Percentiles rank a stretch among this genome's conserved stretches.
Evolutionary conservation across 225 moss, liverwort and hornwort species (phyloP).

Genomic region (Sphagnum contortum): DNA sequence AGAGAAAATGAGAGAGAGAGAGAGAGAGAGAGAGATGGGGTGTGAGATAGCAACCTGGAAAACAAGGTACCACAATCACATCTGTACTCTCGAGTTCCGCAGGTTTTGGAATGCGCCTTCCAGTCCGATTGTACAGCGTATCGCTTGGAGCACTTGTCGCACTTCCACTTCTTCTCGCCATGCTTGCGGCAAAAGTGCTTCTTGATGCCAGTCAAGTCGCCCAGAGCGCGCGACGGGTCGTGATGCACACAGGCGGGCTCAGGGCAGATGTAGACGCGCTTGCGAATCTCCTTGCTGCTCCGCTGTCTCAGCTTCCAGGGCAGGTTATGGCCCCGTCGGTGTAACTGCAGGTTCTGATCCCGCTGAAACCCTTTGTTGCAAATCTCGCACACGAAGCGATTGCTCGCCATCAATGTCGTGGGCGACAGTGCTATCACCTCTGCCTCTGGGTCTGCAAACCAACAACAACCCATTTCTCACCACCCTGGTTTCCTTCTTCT

Average conservation of each 20-base stretch:
- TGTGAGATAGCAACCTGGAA: conserved; percentile 52
- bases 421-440: conserved; percentile 97
- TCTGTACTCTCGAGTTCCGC: conserved; percentile 96
- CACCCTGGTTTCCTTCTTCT: background rate
- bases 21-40: background rate
- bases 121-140: conserved; percentile 99
- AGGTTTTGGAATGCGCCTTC: conserved; percentile 99
- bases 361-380: conserved; percentile 99
- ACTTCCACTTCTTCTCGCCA: conserved; percentile 99
- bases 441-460: conserved; percentile 59
- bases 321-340: conserved; percentile 98
- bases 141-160: conserved; percentile 99
- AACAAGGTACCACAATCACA: conserved; percentile 99
- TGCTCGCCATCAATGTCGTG: conserved; percentile 94
- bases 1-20: background rate
- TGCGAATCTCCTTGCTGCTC: conserved; percentile 94
- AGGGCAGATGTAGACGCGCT: conserved; percentile 98
- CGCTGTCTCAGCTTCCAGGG: conserved; percentile 97
- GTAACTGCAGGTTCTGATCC: conserved; percentile 96
- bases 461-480: background rate
- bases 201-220: conserved; percentile 98
- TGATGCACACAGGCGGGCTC: conserved; percentile 99
- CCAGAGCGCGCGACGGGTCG: conserved; percentile 97
- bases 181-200: conserved; percentile 99
- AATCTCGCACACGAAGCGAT: conserved; percentile 97